Percentiles rank a stretch among this genome's conserved stretches.
Evolutionary conservation across 441 rosid genomes (phyloP).

Genomic region (Croton setiger): DNA sequence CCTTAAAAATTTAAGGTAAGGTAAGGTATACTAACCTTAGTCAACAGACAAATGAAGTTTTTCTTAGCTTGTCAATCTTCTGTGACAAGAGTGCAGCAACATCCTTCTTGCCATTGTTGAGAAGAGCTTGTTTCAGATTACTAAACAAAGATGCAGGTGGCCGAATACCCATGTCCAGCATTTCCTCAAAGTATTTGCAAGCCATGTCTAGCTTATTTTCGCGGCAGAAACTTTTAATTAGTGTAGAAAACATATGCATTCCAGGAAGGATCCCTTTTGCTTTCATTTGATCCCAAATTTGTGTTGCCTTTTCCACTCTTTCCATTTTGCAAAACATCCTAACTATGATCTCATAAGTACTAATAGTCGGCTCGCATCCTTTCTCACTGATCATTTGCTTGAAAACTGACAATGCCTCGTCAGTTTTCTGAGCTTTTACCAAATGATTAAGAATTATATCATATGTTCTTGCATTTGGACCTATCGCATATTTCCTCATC

Average conservation of each 20-base stretch:
- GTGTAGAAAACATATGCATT: constrained; percentile 77
- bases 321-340: constrained; percentile 76
- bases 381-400: constrained; percentile 42
- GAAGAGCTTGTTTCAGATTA: constrained; percentile 64
- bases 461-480: constrained; percentile 73
- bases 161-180: constrained; percentile 78
- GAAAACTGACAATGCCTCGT: constrained; percentile 56
- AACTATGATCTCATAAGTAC: constrained; percentile 74
- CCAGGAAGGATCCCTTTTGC: constrained; percentile 69
- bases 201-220: constrained; percentile 63
- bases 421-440: constrained; percentile 39
- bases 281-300: constrained; percentile 74
- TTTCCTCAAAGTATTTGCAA: constrained; percentile 72
- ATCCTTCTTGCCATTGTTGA: constrained; percentile 55
- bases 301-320: constrained; percentile 54
- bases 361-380: constrained; percentile 55
- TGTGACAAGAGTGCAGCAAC: constrained; percentile 37
- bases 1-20: no score
- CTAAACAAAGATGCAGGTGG: constrained; percentile 74
- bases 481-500: constrained; percentile 52
- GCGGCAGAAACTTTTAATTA: constrained; percentile 56
- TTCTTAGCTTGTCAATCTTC: constrained; percentile 63
- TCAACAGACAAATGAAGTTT: constrained; percentile 43
- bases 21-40: not conserved
- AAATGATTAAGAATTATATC: constrained; percentile 76